Evolutionary conservation across 2,329 filamentous ascomycete species (phyloP), one percentile per base, ranked within the genome.

Genomic region (Fusarium hainanense): DNA sequence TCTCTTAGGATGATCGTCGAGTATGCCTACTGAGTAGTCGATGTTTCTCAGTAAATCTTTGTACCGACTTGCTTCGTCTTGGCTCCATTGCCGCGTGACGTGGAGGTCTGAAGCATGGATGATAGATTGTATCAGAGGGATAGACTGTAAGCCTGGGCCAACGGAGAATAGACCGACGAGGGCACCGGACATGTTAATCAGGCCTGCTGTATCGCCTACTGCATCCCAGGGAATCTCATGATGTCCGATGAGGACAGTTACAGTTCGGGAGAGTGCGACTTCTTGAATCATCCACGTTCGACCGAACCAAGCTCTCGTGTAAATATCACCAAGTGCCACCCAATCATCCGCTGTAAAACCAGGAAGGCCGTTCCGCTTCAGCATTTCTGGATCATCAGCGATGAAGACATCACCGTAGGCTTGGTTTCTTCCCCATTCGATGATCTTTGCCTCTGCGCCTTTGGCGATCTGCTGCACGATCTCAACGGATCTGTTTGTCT

Each of bases 401-500:
- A 37, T 12, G 9, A 37, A 37, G 5, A n/a, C 34, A 37, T 37
- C 34, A 0, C 34, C 34, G 5, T 37, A 37, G 3, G 34, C 3
- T n/a, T n/a, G 34, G 3, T 11, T 37, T 16, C n/a, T 37, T n/a
- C 34, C 34, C 34, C 34, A n/a, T 7, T 37, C 34, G 34, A 12
- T 37, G 4, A 37, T 37, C 18, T 37, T 37, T 1, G 34, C 16
- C 3, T 37, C 34, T 7, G 34, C 34, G 3, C 10, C 34, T n/a
- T 37, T 37, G 2, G 34, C 18, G 10, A 37, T 12, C 12, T 37
- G 9, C 6, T 37, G 34, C 34, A 37, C 18, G 18, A 37, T 37
- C 3, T 37, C 34, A n/a, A 37, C 34, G 6, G 34, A 3, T 37
- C 18, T 2, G 0, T 2, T n/a, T 2, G 34, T 37, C 3, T n/a